These are phyloP conservation scores for Podaxis sp. DNA, from an alignment of 768 basidiomycete genomes.

Conservation along the genomic window DNA sequence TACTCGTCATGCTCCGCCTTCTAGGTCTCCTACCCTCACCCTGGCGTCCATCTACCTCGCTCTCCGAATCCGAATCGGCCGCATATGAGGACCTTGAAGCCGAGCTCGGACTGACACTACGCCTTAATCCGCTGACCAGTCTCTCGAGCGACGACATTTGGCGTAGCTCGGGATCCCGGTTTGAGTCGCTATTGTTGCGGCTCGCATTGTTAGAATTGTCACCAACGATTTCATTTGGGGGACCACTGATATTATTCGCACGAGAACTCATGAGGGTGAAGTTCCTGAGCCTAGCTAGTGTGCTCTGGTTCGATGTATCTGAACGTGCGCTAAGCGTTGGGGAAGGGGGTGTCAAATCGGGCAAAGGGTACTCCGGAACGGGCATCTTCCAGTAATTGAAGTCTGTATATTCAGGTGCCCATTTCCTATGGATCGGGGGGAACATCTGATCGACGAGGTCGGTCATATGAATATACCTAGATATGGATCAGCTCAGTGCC, in stretches of 20 bases:
- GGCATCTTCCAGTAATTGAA: constrained; percentile 95
- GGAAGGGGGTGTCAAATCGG: constrained; percentile 81
- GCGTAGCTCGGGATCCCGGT: constrained; percentile 43
- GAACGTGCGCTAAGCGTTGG: constrained; percentile 93
- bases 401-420: constrained; percentile 89
- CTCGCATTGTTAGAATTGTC: constrained; percentile 3
- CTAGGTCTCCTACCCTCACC: constrained; percentile 35
- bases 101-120: constrained; percentile 53
- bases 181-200: constrained; percentile 17
- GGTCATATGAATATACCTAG: constrained; percentile 96
- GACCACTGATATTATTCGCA: constrained; percentile 5
- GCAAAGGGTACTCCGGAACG: constrained; percentile 72
- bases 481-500: constrained; percentile 5
- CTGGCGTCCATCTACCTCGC: constrained; percentile 42
- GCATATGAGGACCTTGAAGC: constrained; percentile 37
- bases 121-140: constrained; percentile 36
- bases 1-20: constrained; percentile 70
- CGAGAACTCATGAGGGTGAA: constrained; percentile 61
- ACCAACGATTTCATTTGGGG: background rate
- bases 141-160: constrained; percentile 79
- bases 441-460: constrained; percentile 99
- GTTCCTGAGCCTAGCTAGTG: constrained; percentile 71
- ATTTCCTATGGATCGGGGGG: constrained; percentile 89
- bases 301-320: constrained; percentile 72
- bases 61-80: constrained; percentile 48